These are phyloP conservation scores for Dipteronia dyeriana DNA, from an alignment of 345 rosid genomes.

Conservation along the genomic window DNA sequence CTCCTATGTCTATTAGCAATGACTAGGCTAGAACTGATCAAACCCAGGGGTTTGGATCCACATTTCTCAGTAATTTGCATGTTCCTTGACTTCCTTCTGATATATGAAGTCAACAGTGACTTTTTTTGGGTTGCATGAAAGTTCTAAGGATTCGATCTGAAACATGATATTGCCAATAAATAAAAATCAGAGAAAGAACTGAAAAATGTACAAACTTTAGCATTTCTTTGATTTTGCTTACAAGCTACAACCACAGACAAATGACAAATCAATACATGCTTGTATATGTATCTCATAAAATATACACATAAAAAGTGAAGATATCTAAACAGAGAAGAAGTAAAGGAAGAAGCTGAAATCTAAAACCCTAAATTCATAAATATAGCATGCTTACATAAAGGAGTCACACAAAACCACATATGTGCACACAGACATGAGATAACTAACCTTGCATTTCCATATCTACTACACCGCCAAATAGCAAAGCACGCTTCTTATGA, in stretches of 20 bases:
- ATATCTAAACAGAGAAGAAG: background rate
- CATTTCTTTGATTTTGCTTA: background rate
- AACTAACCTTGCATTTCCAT: conserved; percentile 88
- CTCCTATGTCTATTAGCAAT: background rate
- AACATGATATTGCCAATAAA: background rate
- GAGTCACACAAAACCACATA: background rate
- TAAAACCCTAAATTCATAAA: conserved; percentile 8
- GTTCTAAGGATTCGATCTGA: background rate
- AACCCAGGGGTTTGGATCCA: background rate
- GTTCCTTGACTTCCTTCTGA: no score
- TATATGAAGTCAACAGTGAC: background rate
- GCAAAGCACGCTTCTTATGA: conserved; percentile 92
- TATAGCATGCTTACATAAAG: background rate
- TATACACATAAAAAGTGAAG: background rate
- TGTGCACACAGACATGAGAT: conserved; percentile 15
- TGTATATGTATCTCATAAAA: background rate
- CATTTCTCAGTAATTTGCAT: background rate
- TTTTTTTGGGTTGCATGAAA: background rate
- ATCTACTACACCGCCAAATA: conserved; percentile 95
- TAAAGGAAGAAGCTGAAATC: background rate
- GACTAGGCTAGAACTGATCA: background rate
- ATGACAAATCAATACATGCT: background rate
- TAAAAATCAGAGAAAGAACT: background rate
- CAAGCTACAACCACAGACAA: background rate
- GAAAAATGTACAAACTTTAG: background rate